Evolutionary conservation across 306 rosid species (phyloP).

Genomic region (Adenanthera pavonina): DNA sequence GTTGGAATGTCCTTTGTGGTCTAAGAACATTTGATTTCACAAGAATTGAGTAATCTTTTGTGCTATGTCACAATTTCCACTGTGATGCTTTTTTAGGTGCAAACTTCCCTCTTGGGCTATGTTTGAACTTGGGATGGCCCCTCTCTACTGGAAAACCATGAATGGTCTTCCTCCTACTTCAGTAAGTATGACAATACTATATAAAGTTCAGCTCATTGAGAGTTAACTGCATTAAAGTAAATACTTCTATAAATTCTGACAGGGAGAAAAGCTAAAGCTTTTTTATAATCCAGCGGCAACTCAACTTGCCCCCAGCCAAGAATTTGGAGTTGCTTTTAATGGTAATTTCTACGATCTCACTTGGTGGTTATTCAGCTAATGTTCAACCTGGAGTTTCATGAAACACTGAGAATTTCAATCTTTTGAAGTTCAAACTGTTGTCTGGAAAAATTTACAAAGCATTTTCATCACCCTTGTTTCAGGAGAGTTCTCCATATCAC

Average conservation of each 20-base stretch:
- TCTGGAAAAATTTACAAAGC: neutral
- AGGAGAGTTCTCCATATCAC: neutral
- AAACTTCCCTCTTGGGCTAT: slow-evolving; percentile 87
- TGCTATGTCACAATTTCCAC: neutral
- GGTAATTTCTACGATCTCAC: slow-evolving; percentile 50
- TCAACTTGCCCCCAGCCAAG: slow-evolving; percentile 71
- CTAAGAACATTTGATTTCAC: slow-evolving; percentile 3
- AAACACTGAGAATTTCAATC: slow-evolving; percentile 5
- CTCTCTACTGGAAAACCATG: slow-evolving; percentile 92
- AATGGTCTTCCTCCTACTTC: slow-evolving; percentile 85
- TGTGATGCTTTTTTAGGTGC: slow-evolving; percentile 51
- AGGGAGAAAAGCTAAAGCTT: slow-evolving; percentile 88
- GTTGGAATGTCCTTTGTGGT: slow-evolving; percentile 5
- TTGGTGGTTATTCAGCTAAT: slow-evolving; percentile 6
- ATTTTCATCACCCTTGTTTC: neutral
- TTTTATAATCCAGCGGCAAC: slow-evolving; percentile 85
- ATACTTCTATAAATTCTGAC: slow-evolving; percentile 39
- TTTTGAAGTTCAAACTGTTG: neutral
- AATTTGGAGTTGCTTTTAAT: slow-evolving; percentile 87
- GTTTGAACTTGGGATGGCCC: slow-evolving; percentile 83
- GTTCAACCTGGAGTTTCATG: neutral
- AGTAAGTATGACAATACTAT: slow-evolving; percentile 48
- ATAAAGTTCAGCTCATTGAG: slow-evolving; percentile 2
- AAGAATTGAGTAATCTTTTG: neutral
- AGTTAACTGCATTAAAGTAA: slow-evolving; percentile 9